These are phyloP conservation scores for Trichophaea hybrida DNA, from an alignment of 2,329 filamentous ascomycete species.

Conservation along the genomic window DNA sequence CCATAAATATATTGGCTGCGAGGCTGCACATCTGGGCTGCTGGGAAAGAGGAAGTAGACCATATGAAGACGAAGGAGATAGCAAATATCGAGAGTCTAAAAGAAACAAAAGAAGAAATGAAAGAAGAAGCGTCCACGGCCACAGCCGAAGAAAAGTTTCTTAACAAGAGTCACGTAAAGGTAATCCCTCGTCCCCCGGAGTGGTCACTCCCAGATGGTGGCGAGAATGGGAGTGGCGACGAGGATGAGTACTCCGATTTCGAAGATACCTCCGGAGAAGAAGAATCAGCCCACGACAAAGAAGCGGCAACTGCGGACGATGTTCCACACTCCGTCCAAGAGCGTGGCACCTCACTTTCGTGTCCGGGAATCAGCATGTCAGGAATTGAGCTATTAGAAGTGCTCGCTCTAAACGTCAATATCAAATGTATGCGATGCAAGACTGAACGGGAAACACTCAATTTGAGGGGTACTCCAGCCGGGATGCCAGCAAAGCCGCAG, in stretches of 20 bases:
- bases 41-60: not conserved
- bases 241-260: conserved; percentile 32
- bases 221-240: conserved; percentile 34
- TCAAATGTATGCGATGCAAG: conserved; percentile 70
- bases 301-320: conserved; percentile 29
- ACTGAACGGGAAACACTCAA: conserved; percentile 54
- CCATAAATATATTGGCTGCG: conserved; percentile 20
- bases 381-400: conserved; percentile 64
- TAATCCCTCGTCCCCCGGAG: conserved; percentile 64
- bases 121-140: conserved; percentile 28
- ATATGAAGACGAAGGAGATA: not conserved
- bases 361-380: conserved; percentile 62
- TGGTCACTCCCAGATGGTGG: conserved; percentile 44
- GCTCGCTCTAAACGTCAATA: conserved; percentile 48
- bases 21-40: conserved; percentile 17
- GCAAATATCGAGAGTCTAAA: not conserved
- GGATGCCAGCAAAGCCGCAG: conserved; percentile 33
- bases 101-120: conserved; percentile 8
- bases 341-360: conserved; percentile 60
- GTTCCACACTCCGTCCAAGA: conserved; percentile 38
- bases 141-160: conserved; percentile 32
- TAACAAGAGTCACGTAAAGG: conserved; percentile 47
- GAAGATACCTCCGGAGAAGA: conserved; percentile 32
- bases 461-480: conserved; percentile 37
- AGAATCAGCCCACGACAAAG: conserved; percentile 32